Evolutionary conservation across 805 yeast species (phyloP).

Genomic region (Starmerella potacharoeniae): DNA sequence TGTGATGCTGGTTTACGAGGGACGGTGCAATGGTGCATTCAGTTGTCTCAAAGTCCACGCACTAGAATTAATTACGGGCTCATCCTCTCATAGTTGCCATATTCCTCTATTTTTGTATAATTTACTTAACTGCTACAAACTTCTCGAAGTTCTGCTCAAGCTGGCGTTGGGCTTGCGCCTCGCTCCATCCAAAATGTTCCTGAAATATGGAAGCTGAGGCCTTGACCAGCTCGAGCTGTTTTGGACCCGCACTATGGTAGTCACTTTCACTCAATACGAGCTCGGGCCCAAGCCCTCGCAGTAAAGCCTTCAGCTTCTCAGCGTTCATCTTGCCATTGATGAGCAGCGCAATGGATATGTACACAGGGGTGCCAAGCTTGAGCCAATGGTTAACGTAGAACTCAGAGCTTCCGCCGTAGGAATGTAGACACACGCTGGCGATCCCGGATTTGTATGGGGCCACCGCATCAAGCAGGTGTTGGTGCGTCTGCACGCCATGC

Average conservation of each 20-base stretch:
- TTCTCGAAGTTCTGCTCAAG: constrained; percentile 5
- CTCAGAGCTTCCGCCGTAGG: constrained; percentile 75
- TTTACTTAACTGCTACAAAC: neutral
- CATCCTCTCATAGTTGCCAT: too few species aligned
- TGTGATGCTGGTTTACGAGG: too few species aligned
- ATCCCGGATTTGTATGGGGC: constrained; percentile 20
- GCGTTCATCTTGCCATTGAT: constrained; percentile 33
- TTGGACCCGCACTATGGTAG: constrained; percentile 27
- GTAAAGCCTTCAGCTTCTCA: constrained; percentile 26
- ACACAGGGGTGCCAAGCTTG: constrained; percentile 26
- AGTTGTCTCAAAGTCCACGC: too few species aligned
- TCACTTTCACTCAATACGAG: constrained; percentile 46
- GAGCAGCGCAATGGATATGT: constrained; percentile 44
- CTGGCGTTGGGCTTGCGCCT: neutral
- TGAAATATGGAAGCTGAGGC: constrained; percentile 5
- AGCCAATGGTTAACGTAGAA: constrained; percentile 29
- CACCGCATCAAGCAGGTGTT: constrained; percentile 41
- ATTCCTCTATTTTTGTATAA: too few species aligned
- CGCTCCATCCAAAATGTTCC: constrained; percentile 3
- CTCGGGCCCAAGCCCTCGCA: constrained; percentile 30
- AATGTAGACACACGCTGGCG: constrained; percentile 55
- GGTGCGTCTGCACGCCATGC: constrained; percentile 79
- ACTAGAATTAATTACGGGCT: too few species aligned
- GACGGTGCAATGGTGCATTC: too few species aligned
- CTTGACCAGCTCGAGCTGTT: constrained; percentile 19